Conservation (phyloP, 305 asterid genomes). For the Coffea humblotiana region DNA sequence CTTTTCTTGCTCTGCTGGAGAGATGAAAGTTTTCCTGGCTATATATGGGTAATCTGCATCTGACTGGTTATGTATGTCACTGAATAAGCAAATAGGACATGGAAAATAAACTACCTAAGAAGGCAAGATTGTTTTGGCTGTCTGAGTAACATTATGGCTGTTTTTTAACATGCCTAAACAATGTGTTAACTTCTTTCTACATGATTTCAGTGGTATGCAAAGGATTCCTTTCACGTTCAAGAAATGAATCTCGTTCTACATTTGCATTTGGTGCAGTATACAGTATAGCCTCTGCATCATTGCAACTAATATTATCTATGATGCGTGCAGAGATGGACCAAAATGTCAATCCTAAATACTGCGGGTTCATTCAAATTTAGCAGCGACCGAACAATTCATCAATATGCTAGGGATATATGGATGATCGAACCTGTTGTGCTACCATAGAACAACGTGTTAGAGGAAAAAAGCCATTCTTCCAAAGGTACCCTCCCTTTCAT, state of each 20-base stretch:
- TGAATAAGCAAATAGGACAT: too few relatives aligned
- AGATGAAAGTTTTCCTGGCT: background rate
- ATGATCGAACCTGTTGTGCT: constrained; percentile 51
- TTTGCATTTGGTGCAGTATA: background rate
- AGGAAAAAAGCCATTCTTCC: constrained; percentile 21
- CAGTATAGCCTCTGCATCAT: background rate
- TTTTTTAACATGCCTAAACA: background rate
- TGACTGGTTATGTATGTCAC: background rate
- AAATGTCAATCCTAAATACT: constrained; percentile 63
- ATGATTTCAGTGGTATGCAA: background rate
- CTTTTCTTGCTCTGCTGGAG: background rate
- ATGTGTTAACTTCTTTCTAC: background rate
- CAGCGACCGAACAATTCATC: constrained; percentile 63
- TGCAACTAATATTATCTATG: background rate
- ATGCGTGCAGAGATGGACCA: constrained; percentile 56
- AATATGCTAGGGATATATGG: constrained; percentile 73
- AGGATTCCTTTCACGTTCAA: background rate
- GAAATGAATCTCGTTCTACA: background rate
- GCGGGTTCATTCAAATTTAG: constrained; percentile 70
- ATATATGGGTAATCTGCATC: background rate
- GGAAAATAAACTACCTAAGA: background rate
- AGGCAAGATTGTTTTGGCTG: background rate
- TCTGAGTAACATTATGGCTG: too few relatives aligned
- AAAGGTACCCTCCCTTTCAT: constrained; percentile 10
- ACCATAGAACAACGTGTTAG: constrained; percentile 28